These are phyloP conservation scores for Boletus tylopilopsis DNA, from an alignment of 768 basidiomycete genomes.

Conservation along the genomic window DNA sequence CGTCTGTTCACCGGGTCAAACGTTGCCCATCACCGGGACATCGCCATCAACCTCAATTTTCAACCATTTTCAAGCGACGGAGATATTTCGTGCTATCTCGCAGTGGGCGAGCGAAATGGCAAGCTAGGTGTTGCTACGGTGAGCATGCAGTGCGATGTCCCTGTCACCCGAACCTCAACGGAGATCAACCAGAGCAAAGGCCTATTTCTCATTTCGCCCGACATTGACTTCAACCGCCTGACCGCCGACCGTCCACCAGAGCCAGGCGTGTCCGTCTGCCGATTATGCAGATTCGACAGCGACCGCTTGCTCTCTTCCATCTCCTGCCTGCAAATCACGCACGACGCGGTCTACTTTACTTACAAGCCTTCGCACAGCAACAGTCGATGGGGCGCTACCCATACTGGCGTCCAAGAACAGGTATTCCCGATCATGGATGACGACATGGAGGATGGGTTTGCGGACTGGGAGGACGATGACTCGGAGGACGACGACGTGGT, in stretches of 20 bases:
- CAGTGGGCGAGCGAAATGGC: slow-evolving; percentile 38
- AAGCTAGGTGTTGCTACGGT: slow-evolving; percentile 49
- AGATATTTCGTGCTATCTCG: slow-evolving; percentile 43
- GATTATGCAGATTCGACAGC: slow-evolving; percentile 9
- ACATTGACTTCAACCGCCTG: slow-evolving; percentile 17
- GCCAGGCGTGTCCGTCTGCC: slow-evolving; percentile 27
- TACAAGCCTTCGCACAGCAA: slow-evolving; percentile 14
- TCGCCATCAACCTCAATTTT: slow-evolving; percentile 27
- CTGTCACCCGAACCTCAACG: neutral
- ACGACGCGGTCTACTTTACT: slow-evolving; percentile 48
- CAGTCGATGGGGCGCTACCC: too few relatives aligned
- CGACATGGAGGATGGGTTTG: slow-evolving; percentile 8
- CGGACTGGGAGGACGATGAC: slow-evolving; percentile 14
- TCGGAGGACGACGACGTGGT: slow-evolving; percentile 11
- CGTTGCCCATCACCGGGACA: slow-evolving; percentile 37
- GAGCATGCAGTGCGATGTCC: neutral
- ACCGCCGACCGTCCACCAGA: slow-evolving; percentile 30
- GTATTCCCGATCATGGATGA: slow-evolving; percentile 4
- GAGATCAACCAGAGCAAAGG: slow-evolving; percentile 16
- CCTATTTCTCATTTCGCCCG: slow-evolving; percentile 25
- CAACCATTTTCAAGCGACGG: slow-evolving; percentile 5
- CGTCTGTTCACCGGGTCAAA: slow-evolving; percentile 27
- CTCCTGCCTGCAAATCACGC: slow-evolving; percentile 55
- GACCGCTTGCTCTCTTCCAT: slow-evolving; percentile 23
- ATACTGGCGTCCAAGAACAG: too few relatives aligned